Percentiles rank a stretch among this genome's conserved stretches.
These are phyloP conservation scores for Hypericum androsaemum DNA, from an alignment of 345 rosid species.

Conservation along the genomic window DNA sequence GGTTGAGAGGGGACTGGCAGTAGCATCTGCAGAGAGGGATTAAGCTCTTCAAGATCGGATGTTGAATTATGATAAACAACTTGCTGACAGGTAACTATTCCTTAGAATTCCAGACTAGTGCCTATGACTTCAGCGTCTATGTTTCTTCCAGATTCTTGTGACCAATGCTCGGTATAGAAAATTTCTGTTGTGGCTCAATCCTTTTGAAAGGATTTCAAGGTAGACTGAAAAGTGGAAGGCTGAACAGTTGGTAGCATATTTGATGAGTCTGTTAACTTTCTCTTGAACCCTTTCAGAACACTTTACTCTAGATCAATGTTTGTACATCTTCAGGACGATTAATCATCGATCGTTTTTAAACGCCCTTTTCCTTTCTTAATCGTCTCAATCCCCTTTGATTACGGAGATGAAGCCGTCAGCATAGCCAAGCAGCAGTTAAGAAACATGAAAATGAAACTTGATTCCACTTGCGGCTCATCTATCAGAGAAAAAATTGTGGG, in stretches of 20 bases:
- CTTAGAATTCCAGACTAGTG: background rate
- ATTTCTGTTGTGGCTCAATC: no score
- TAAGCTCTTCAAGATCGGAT: slow-evolving; percentile 64
- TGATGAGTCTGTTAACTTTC: no score
- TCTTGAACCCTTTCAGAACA: no score
- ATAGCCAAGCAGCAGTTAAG: slow-evolving; percentile 56
- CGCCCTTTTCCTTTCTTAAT: slow-evolving; percentile 1
- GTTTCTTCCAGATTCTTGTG: no score
- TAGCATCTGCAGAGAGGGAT: slow-evolving; percentile 67
- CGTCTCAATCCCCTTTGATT: slow-evolving; percentile 13
- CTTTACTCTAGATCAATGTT: no score
- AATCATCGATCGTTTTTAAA: no score
- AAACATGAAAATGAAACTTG: slow-evolving; percentile 55
- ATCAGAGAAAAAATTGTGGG: slow-evolving; percentile 77
- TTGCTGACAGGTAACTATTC: slow-evolving; percentile 50
- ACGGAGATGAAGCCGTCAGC: slow-evolving; percentile 61
- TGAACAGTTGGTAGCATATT: no score
- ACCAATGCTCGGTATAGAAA: no score
- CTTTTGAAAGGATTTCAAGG: no score
- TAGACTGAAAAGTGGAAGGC: no score
- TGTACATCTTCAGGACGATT: no score
- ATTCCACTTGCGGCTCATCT: slow-evolving; percentile 49
- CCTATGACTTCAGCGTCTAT: no score
- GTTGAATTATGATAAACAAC: slow-evolving; percentile 54
- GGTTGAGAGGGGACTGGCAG: slow-evolving; percentile 57